Evolutionary conservation across 805 yeast species (phyloP).

Genomic region (Lachancea dasiensis): DNA sequence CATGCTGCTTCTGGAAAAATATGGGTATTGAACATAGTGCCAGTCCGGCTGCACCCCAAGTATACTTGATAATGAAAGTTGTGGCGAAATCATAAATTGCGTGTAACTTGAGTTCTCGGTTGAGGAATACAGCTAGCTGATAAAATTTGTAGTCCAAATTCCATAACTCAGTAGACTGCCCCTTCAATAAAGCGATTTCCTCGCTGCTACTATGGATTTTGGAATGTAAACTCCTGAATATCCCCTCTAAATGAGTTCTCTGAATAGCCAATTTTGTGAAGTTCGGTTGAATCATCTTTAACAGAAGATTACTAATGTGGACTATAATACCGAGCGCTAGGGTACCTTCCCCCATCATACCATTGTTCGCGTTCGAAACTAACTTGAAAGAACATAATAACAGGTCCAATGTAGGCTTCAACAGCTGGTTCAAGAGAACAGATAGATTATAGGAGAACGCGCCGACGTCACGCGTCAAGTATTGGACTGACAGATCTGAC

Average conservation of each 20-base stretch:
- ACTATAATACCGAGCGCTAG: slow-evolving; percentile 73
- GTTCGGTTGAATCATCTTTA: slow-evolving; percentile 80
- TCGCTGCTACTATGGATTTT: slow-evolving; percentile 73
- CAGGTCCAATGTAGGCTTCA: slow-evolving; percentile 79
- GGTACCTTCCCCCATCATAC: slow-evolving; percentile 62
- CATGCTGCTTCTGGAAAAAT: slow-evolving; percentile 45
- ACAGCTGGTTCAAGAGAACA: slow-evolving; percentile 70
- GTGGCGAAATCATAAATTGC: slow-evolving; percentile 81
- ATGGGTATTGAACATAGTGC: slow-evolving; percentile 84
- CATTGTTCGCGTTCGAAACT: slow-evolving; percentile 39
- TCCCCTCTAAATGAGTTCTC: slow-evolving; percentile 77
- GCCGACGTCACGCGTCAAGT: slow-evolving; percentile 67
- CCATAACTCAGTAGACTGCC: slow-evolving; percentile 74
- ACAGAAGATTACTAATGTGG: slow-evolving; percentile 67
- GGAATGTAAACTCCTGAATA: slow-evolving; percentile 75
- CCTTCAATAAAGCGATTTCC: slow-evolving; percentile 80
- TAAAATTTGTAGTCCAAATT: slow-evolving; percentile 75
- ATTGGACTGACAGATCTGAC: slow-evolving; percentile 12
- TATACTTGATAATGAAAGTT: slow-evolving; percentile 81
- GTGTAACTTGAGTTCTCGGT: slow-evolving; percentile 68
- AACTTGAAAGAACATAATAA: slow-evolving; percentile 75
- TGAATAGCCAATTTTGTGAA: slow-evolving; percentile 75
- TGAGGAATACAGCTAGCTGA: slow-evolving; percentile 69
- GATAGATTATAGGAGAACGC: slow-evolving; percentile 68
- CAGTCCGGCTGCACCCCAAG: slow-evolving; percentile 95